A percentile compares a stretch with the other conserved stretches of the same genome.
These are phyloP conservation scores for Hymenochaete sp. DNA, from an alignment of 1,284 basidiomycete genomes.

Conservation along the genomic window DNA sequence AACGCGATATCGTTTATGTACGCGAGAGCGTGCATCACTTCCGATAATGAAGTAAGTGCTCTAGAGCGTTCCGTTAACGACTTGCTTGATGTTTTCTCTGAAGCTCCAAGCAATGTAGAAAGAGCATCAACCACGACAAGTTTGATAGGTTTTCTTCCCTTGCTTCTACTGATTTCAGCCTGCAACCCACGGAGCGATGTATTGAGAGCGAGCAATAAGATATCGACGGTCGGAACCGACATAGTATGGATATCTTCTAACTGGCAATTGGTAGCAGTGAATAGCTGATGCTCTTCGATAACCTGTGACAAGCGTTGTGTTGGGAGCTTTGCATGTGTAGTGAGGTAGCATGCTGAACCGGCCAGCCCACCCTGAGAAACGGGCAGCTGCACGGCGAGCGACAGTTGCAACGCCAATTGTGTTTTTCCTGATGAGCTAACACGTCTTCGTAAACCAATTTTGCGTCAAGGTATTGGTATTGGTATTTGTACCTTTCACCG, in stretches of 20 bases:
- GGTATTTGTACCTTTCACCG: constrained; percentile 67
- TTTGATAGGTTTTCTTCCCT: constrained; percentile 44
- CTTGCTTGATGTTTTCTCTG: constrained; percentile 43
- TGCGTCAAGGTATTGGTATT: background rate
- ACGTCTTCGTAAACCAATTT: constrained; percentile 5
- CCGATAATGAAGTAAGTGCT: constrained; percentile 57
- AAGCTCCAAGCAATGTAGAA: constrained; percentile 67
- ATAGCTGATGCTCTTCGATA: constrained; percentile 37
- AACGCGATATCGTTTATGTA: constrained; percentile 57
- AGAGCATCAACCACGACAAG: constrained; percentile 78
- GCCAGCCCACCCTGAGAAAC: constrained; percentile 38
- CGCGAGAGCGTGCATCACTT: constrained; percentile 61
- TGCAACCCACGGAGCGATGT: constrained; percentile 56
- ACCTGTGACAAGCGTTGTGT: constrained; percentile 60
- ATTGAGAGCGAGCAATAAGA: constrained; percentile 60
- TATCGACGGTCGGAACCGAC: constrained; percentile 47
- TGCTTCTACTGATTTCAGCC: constrained; percentile 25
- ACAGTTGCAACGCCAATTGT: constrained; percentile 73
- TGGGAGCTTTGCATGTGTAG: constrained; percentile 63
- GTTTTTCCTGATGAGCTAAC: constrained; percentile 81
- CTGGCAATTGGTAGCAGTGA: constrained; percentile 38
- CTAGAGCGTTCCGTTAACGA: constrained; percentile 64
- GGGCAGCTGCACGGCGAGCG: constrained; percentile 68
- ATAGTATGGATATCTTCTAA: constrained; percentile 65
- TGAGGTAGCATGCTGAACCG: constrained; percentile 66